Evolutionary conservation across 2,329 filamentous ascomycete species (phyloP), one percentile per base, ranked within the genome.

Genomic region (Didymella exigua): DNA sequence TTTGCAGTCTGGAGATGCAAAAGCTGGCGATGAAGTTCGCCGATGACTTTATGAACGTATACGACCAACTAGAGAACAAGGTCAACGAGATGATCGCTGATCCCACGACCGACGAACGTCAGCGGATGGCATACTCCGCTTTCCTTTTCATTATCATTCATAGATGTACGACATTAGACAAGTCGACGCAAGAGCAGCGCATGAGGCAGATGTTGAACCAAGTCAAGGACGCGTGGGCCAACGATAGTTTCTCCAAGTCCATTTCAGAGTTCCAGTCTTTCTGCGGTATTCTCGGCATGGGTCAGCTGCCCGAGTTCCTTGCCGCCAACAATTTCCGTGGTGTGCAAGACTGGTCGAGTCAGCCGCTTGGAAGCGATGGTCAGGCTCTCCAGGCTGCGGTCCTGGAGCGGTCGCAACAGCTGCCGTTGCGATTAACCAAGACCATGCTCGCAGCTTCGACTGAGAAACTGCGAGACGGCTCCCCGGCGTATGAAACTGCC

Each of bases 121-220:
- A 93, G 27, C 86, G 90, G 53, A 88, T 95, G 68, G 91, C 93
- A 1, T 93, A 96, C 67, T 90, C 87, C 64, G 93, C 92, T 9
- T 93, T 98, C 60, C 81, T 98, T 0, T 96, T 99, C 72, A 95
- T 96, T 55, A 95, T 99, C 59, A 88, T 95, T 66, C 93, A 98
- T 75, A 91, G 95, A 56, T 87, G 91, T 30, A 87, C 83, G 19
- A 87, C 86, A 37, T 82, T 98, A 29, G 88, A 96, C 61, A 82
- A 84, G 16, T 80, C 81, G n/a, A 77, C 85, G 30, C 89, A 93
- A 55, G 81, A 93, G 48, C 80, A 85, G 51, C 88, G 91, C 54
- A 79, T 99, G 26, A 79, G 86, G 50, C 82, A 84, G 13, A 96
- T 98, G 72, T 82, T 98, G 44, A 83, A 88, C n/a, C 91, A 93